Evolutionary conservation across 139 green algal species (phyloP).

Genomic region (Chlamydomonas urium): DNA sequence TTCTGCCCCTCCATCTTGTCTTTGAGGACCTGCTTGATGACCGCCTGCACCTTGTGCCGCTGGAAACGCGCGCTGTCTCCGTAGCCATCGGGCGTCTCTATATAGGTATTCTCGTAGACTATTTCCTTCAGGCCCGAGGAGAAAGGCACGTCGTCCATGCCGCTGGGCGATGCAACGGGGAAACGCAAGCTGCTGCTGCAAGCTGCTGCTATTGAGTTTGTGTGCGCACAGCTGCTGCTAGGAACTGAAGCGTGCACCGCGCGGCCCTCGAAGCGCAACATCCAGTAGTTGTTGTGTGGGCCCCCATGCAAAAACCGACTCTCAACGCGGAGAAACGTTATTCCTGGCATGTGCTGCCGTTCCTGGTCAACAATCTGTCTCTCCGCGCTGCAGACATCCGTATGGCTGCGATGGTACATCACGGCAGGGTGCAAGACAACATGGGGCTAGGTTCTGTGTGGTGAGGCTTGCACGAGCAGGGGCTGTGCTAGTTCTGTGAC

Average conservation of each 20-base stretch:
- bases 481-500: too few relatives aligned
- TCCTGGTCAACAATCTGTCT: too few relatives aligned
- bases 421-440: too few relatives aligned
- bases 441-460: too few relatives aligned
- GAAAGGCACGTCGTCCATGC: conserved; percentile 39
- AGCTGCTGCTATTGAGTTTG: background rate
- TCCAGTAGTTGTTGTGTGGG: too few relatives aligned
- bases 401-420: too few relatives aligned
- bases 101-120: conserved; percentile 81
- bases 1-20: conserved; percentile 65
- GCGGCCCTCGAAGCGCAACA: background rate
- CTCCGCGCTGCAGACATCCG: too few relatives aligned
- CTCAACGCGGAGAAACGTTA: background rate
- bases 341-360: too few relatives aligned
- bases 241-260: background rate
- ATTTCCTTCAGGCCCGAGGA: conserved; percentile 36
- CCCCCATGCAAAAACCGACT: too few relatives aligned
- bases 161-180: background rate
- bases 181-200: background rate
- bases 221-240: background rate
- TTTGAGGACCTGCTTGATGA: conserved; percentile 61
- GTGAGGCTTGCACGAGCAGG: too few relatives aligned
- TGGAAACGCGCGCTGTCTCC: conserved; percentile 51
- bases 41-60: conserved; percentile 54
- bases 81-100: conserved; percentile 59